Percentiles rank a stretch among this genome's conserved stretches.
Evolutionary conservation across 331 rosid genomes (phyloP).

Genomic region (Telfairia occidentalis): DNA sequence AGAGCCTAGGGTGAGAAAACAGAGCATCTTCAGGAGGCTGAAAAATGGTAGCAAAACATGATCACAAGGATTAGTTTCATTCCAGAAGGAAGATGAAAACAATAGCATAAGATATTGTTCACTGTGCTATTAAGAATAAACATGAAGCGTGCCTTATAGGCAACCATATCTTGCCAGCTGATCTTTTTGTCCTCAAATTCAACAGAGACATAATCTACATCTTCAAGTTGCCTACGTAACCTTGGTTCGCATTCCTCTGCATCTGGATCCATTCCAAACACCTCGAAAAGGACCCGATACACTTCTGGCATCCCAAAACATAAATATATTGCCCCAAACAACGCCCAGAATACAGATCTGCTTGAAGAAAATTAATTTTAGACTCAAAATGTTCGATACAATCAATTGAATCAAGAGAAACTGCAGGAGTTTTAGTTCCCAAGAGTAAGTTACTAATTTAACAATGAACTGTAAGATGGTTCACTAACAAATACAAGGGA

Average conservation of each 20-base stretch:
- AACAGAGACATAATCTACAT: conserved; percentile 78
- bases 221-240: conserved; percentile 86
- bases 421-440: background rate
- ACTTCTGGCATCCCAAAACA: conserved; percentile 96
- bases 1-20: conserved; percentile 84
- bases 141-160: conserved; percentile 55
- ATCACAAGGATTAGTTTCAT: background rate
- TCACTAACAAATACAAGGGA: background rate
- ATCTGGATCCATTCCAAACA: conserved; percentile 93
- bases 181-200: conserved; percentile 72
- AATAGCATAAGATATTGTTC: background rate
- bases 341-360: conserved; percentile 95
- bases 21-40: conserved; percentile 98
- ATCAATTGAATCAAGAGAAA: background rate
- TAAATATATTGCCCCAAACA: conserved; percentile 92
- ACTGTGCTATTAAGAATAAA: background rate
- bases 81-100: background rate
- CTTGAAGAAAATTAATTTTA: conserved; percentile 17
- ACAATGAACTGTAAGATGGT: background rate
- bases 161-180: conserved; percentile 85
- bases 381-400: background rate
- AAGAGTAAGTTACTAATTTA: background rate
- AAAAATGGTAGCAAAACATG: background rate
- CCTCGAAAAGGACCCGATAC: conserved; percentile 93
- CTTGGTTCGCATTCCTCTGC: conserved; percentile 76